Percentiles rank a stretch among this genome's conserved stretches.
These are phyloP conservation scores for Colletotrichum tabaci DNA, from an alignment of 2,329 filamentous ascomycete species.

Conservation along the genomic window DNA sequence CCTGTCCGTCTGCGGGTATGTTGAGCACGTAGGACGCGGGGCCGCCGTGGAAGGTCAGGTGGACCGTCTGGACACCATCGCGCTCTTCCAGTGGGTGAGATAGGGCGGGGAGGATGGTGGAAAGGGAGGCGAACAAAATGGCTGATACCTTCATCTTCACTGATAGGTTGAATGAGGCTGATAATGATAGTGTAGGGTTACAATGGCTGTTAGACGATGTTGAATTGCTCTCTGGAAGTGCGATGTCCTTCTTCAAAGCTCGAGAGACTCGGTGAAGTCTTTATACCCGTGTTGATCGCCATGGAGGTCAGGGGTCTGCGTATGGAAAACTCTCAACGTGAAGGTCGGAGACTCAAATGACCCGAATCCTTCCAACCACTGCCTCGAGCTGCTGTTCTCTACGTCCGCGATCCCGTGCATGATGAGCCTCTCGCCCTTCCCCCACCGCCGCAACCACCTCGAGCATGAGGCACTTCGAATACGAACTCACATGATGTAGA, in stretches of 20 bases:
- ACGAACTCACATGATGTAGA: slow-evolving; percentile 18
- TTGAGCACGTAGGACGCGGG: slow-evolving; percentile 58
- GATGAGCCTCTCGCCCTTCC: slow-evolving; percentile 1
- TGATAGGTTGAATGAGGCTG: too few relatives aligned
- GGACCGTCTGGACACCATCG: slow-evolving; percentile 53
- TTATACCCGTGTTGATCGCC: neutral
- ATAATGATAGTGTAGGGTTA: neutral
- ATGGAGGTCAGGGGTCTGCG: neutral
- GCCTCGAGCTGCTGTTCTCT: neutral
- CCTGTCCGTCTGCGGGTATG: slow-evolving; percentile 59
- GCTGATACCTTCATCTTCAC: slow-evolving; percentile 45
- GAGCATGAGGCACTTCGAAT: slow-evolving; percentile 6
- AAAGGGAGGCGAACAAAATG: slow-evolving; percentile 28
- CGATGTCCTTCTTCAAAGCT: neutral
- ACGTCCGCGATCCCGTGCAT: too few relatives aligned
- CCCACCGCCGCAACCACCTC: slow-evolving; percentile 12
- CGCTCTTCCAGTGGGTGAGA: slow-evolving; percentile 45
- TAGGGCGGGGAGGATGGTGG: slow-evolving; percentile 27
- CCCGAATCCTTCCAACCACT: slow-evolving; percentile 1
- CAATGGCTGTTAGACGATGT: too few relatives aligned
- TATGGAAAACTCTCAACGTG: accelerated
- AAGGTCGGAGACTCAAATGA: neutral
- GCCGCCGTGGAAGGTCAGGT: slow-evolving; percentile 61
- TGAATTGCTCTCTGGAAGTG: too few relatives aligned
- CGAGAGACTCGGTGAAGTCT: neutral